A percentile compares a stretch with the other conserved stretches of the same genome.
Conservation (phyloP, 805 yeast genomes). For the Wickerhamiella lipophila region DNA sequence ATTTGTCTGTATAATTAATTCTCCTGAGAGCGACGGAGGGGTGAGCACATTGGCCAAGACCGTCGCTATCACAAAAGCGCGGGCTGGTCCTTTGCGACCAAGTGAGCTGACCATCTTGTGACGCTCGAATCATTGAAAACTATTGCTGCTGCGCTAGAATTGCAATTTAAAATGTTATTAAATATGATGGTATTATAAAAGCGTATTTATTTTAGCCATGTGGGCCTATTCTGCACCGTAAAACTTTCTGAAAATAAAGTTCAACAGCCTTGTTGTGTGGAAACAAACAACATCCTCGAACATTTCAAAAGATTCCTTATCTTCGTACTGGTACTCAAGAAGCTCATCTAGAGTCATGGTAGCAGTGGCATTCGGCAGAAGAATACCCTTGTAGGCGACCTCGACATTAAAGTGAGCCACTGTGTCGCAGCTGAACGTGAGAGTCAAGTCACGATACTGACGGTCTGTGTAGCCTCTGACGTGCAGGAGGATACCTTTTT, state of each 20-base stretch:
- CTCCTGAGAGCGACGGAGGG: too few relatives aligned
- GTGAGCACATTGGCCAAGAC: too few relatives aligned
- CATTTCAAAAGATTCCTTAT: slow-evolving; percentile 38
- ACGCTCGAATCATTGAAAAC: too few relatives aligned
- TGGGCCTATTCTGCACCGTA: slow-evolving; percentile 35
- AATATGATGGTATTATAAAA: not conserved
- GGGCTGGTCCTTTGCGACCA: too few relatives aligned
- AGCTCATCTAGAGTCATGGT: slow-evolving; percentile 58
- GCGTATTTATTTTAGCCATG: too few relatives aligned
- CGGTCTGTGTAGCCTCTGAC: slow-evolving; percentile 39
- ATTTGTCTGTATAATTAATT: too few relatives aligned
- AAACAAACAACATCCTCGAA: slow-evolving; percentile 59
- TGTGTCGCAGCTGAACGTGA: slow-evolving; percentile 63
- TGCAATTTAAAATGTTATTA: too few relatives aligned
- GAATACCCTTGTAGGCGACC: slow-evolving; percentile 49
- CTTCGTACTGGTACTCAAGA: slow-evolving; percentile 61
- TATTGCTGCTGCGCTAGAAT: too few relatives aligned
- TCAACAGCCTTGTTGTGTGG: slow-evolving; percentile 53
- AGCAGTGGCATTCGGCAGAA: slow-evolving; percentile 42
- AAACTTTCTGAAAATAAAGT: slow-evolving; percentile 62
- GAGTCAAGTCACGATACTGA: slow-evolving; percentile 52
- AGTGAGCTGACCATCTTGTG: too few relatives aligned
- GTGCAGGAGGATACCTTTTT: slow-evolving; percentile 52
- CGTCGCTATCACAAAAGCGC: too few relatives aligned
- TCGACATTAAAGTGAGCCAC: slow-evolving; percentile 65